phyloP scores from a whole-genome alignment of 306 rosid genomes.

The Rosa persica region DNA sequence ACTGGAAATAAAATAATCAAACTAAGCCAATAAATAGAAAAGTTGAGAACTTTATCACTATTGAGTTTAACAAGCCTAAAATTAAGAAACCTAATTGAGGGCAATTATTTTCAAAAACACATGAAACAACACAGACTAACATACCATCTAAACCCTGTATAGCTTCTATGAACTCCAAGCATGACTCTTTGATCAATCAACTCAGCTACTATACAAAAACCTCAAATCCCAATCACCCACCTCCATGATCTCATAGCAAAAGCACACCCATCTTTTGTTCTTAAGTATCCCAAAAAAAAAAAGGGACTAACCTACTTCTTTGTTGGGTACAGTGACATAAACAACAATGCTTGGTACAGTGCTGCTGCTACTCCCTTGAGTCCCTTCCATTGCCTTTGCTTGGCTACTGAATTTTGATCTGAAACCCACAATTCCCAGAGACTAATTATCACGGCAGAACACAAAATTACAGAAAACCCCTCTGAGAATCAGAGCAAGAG shows the following conservation, averaged over 20 bases:
- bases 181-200: not conserved
- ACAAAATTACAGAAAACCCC: too few species aligned
- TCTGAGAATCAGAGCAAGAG: too few species aligned
- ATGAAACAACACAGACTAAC: too few species aligned
- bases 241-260: too few species aligned
- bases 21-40: not conserved
- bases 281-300: too few species aligned
- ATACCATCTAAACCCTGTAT: not conserved
- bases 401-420: slow-evolving; percentile 61
- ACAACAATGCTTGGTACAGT: slow-evolving; percentile 89
- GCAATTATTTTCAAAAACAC: not conserved
- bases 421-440: not conserved
- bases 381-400: slow-evolving; percentile 61
- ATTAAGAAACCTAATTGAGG: not conserved
- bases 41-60: not conserved
- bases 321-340: slow-evolving; percentile 91
- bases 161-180: not conserved
- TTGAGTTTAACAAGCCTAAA: not conserved
- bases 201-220: not conserved
- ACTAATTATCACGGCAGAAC: too few species aligned
- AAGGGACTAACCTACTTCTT: slow-evolving; percentile 62
- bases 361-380: slow-evolving; percentile 21
- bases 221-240: too few species aligned
- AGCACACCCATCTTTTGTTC: too few species aligned
- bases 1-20: not conserved